These are phyloP conservation scores for Mycena amicta DNA, from an alignment of 768 basidiomycete genomes.

Conservation along the genomic window DNA sequence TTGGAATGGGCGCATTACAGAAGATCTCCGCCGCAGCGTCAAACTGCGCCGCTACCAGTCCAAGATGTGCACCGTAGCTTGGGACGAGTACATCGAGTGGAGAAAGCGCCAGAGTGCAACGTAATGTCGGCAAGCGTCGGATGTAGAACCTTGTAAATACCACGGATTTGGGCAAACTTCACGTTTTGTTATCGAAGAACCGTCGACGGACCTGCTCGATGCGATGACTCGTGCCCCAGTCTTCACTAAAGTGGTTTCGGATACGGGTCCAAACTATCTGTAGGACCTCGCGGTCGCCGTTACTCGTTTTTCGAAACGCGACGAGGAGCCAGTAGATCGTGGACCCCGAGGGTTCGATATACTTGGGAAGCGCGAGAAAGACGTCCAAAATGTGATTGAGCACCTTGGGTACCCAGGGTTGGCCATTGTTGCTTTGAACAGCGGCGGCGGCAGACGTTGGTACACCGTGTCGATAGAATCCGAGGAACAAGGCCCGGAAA, in stretches of 20 bases:
- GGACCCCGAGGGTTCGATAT: constrained; percentile 44
- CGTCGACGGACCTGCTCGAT: constrained; percentile 3
- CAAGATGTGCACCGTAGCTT: constrained; percentile 62
- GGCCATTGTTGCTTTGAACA: constrained; percentile 6
- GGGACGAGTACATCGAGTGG: constrained; percentile 82
- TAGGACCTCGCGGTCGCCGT: constrained; percentile 49
- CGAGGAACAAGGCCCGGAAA: constrained; percentile 76
- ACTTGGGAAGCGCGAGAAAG: constrained; percentile 60
- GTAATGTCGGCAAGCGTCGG: too few species aligned
- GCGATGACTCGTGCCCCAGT: constrained; percentile 29
- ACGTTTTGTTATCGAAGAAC: not conserved
- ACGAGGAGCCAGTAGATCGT: constrained; percentile 68
- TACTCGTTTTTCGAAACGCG: constrained; percentile 65
- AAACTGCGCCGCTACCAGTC: constrained; percentile 85
- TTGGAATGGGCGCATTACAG: constrained; percentile 80
- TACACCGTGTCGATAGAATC: constrained; percentile 65
- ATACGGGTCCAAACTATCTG: constrained; percentile 60
- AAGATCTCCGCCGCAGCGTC: constrained; percentile 76
- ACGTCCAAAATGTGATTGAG: constrained; percentile 59
- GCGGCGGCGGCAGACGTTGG: constrained; percentile 18
- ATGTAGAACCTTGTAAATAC: too few species aligned
- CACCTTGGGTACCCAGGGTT: constrained; percentile 59
- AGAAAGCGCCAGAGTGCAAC: constrained; percentile 47
- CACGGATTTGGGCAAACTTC: too few species aligned
- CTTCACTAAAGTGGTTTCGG: constrained; percentile 53